Base-by-base conservation (phyloP, 2,329 filamentous ascomycete species). In the Sordariomycetes sp. region DNA sequence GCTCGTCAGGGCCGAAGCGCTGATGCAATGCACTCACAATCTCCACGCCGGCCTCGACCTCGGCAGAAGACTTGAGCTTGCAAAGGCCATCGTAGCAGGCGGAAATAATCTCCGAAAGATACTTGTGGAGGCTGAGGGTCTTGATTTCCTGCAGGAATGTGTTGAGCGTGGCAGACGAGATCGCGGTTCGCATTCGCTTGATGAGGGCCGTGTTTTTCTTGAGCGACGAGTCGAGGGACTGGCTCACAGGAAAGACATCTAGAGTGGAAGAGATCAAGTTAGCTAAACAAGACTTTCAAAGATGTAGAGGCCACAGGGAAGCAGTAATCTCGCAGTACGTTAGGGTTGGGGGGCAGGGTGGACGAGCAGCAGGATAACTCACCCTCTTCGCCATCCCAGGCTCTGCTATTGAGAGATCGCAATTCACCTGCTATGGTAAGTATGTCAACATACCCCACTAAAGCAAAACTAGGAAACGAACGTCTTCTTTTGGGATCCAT, bases 161-260 rank as follows among this genome's bases (percentile, higher is more conserved):
- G 64, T 82, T 78, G 58, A 92, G 84, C 58, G 88, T 89, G 59
- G 90, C 79, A 54, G 89, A 76, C 62, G 88, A 92, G 62, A 97
- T 86, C 60, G 90, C 89, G 60, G 93, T 97, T 65, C 93, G 89
- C 59, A 97, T 80, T 67, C 93, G 90, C 74, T 96, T 97, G 69
- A 97, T 97, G 72, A 97, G 97, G 64, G 92, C 91, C 3, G 93
- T 97, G 67, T 97, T 97, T 78, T 97, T 97, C 76, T 96, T 97
- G 71, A 97, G 80, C 56, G 92, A 94, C 57, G 93, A 96, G 72
- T 97, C 93, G 68, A 97, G 86, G 34, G 89, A 88, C 68, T 82
- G 81, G 71, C 83, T 86, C 65, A 94, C 85, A 58, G 83, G 74
- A 68, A 95, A 90, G 62, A 95, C 76, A 76, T 89, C 91, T 95